phyloP scores from a whole-genome alignment of 345 rosid genomes.

The Salix udensis region DNA sequence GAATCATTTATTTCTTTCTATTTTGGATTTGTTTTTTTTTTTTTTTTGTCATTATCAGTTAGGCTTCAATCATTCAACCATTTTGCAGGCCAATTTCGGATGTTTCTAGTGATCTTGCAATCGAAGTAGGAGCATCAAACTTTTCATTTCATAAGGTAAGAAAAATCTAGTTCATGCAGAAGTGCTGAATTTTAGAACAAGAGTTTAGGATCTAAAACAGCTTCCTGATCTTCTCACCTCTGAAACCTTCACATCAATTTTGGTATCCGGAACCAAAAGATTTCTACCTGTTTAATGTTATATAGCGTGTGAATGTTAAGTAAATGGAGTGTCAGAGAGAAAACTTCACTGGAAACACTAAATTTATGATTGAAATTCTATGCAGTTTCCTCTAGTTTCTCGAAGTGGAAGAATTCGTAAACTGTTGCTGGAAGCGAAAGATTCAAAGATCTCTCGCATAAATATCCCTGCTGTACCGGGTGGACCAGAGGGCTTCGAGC shows the following conservation, averaged over 20 bases:
- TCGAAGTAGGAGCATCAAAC: slow-evolving; percentile 79
- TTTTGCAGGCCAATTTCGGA: slow-evolving; percentile 92
- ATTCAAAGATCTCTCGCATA: slow-evolving; percentile 54
- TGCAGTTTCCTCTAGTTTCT: slow-evolving; percentile 91
- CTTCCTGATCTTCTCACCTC: background rate
- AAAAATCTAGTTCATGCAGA: background rate
- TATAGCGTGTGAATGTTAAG: background rate
- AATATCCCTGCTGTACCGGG: slow-evolving; percentile 67
- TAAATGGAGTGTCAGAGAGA: background rate
- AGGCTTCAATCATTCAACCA: slow-evolving; percentile 12
- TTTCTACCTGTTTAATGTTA: background rate
- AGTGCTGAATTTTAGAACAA: background rate
- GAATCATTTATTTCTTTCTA: slow-evolving; percentile 12
- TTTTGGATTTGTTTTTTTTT: slow-evolving; percentile 6
- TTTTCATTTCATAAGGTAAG: slow-evolving; percentile 91
- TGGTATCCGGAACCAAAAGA: background rate
- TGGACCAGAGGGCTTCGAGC: slow-evolving; percentile 84
- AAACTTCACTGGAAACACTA: background rate
- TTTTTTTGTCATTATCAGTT: slow-evolving; percentile 8
- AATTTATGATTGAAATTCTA: slow-evolving; percentile 4
- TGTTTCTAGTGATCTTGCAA: slow-evolving; percentile 84
- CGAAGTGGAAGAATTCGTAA: slow-evolving; percentile 84
- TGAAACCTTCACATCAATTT: background rate
- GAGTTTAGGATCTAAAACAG: background rate
- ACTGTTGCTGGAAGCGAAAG: slow-evolving; percentile 63